phyloP scores from a whole-genome alignment of 2,329 filamentous ascomycete species.

The Pyrenophora tritici-repentis region DNA sequence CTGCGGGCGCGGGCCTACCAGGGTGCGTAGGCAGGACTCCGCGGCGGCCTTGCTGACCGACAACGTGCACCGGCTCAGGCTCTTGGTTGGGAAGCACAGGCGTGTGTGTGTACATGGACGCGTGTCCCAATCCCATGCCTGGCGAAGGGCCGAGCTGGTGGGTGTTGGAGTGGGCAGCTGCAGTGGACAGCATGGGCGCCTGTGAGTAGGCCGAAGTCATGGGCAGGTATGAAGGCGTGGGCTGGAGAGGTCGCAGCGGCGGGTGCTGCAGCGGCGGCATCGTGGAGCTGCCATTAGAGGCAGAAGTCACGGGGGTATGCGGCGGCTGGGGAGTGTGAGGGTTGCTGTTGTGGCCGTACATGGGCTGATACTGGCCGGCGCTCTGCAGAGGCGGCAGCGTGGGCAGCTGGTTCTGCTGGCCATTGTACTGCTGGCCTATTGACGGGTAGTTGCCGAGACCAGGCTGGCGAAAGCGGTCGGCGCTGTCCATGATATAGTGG shows the following conservation, averaged over 20 bases:
- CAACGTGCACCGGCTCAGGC: constrained; percentile 80
- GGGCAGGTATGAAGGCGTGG: constrained; percentile 44
- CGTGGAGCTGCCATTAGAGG: constrained; percentile 34
- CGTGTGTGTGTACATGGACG: constrained; percentile 47
- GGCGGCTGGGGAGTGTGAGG: constrained; percentile 46
- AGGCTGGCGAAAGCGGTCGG: constrained; percentile 44
- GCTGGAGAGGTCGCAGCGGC: constrained; percentile 45
- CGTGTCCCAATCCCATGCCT: constrained; percentile 44
- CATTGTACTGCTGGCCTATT: constrained; percentile 39
- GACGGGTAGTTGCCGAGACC: constrained; percentile 42
- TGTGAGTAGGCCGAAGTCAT: constrained; percentile 45
- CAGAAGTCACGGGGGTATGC: constrained; percentile 44
- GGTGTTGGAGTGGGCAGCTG: constrained; percentile 40
- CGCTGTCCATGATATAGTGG: constrained; percentile 38
- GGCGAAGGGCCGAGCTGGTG: constrained; percentile 46
- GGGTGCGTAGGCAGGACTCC: constrained; percentile 91
- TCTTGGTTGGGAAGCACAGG: constrained; percentile 50
- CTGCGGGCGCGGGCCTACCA: constrained; percentile 77
- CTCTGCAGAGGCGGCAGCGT: constrained; percentile 45
- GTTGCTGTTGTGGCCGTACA: constrained; percentile 47
- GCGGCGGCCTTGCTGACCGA: constrained; percentile 89
- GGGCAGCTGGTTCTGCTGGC: constrained; percentile 37
- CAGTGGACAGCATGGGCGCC: constrained; percentile 40
- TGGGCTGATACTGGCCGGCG: constrained; percentile 34
- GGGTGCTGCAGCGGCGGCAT: constrained; percentile 47